Conservation (phyloP, 2,329 filamentous ascomycete genomes). For the Alternaria novae-zelandiae region DNA sequence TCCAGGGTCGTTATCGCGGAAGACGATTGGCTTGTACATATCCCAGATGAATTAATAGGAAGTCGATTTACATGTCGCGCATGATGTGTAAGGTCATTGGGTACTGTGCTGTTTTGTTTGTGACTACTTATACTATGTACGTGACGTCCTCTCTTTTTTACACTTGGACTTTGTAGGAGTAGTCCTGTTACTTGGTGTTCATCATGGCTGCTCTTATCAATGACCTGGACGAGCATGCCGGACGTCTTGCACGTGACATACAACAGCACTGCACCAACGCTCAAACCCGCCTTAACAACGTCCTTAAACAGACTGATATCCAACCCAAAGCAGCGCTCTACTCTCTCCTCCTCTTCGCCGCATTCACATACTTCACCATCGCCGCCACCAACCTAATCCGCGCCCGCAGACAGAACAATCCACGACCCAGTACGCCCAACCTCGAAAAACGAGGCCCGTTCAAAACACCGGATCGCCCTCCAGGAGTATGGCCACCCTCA, state of each 20-base stretch:
- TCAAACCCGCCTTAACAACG: conserved; percentile 6
- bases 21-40: not conserved
- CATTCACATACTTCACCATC: conserved; percentile 40
- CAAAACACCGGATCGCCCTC: conserved; percentile 49
- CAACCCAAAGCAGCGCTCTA: conserved; percentile 36
- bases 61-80: conserved; percentile 12
- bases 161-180: not conserved
- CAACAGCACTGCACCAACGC: conserved; percentile 20
- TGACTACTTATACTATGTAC: not conserved
- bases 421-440: conserved; percentile 40
- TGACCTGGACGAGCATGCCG: conserved; percentile 21
- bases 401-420: not conserved
- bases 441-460: conserved; percentile 53
- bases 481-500: conserved; percentile 41
- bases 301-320: conserved; percentile 7
- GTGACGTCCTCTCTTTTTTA: not conserved
- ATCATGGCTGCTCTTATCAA: conserved; percentile 15
- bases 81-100: not conserved
- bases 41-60: conserved; percentile 2
- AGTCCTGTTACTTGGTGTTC: not conserved
- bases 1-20: conserved; percentile 19
- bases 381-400: conserved; percentile 37
- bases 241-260: conserved; percentile 25
- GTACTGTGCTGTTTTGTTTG: not conserved
- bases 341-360: conserved; percentile 37